These are phyloP conservation scores for Cucumis cinereus DNA, from an alignment of 306 rosid species.

Conservation along the genomic window DNA sequence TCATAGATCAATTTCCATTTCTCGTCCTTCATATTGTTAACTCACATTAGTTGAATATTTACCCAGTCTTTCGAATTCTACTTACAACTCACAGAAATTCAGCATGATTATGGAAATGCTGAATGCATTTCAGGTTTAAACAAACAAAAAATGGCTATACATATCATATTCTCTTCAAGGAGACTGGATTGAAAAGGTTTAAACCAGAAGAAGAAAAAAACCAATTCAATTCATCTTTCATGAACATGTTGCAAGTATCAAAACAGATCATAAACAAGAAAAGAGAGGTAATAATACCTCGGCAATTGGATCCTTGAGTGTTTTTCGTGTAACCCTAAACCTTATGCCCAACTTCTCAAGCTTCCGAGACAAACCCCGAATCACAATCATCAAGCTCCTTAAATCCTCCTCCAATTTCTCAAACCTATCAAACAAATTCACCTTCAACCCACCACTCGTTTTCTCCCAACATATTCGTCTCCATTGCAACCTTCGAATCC, in stretches of 20 bases:
- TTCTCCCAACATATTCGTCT: slow-evolving; percentile 26
- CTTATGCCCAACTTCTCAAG: slow-evolving; percentile 80
- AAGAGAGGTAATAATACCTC: slow-evolving; percentile 37
- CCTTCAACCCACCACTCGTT: slow-evolving; percentile 38
- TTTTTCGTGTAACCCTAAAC: slow-evolving; percentile 56
- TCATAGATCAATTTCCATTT: not conserved
- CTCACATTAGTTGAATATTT: not conserved
- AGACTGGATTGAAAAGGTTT: not conserved
- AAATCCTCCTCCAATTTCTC: slow-evolving; percentile 78
- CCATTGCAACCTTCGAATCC: slow-evolving; percentile 72
- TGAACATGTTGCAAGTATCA: not conserved
- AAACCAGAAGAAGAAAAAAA: not conserved
- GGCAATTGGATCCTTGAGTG: slow-evolving; percentile 58
- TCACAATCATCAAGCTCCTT: slow-evolving; percentile 32
- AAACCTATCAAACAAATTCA: slow-evolving; percentile 54
- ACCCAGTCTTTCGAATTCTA: not conserved
- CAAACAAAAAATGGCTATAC: not conserved
- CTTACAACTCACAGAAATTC: not conserved
- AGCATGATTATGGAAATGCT: not conserved
- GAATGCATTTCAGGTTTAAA: not conserved
- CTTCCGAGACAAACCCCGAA: slow-evolving; percentile 68
- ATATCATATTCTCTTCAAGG: not conserved
- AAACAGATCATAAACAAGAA: not conserved
- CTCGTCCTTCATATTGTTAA: not conserved
- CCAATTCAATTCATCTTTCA: not conserved